Evolutionary conservation across 495 filamentous ascomycete species (phyloP), one percentile per base, ranked within the genome.

Genomic region (Chaetomium cochliodes): DNA sequence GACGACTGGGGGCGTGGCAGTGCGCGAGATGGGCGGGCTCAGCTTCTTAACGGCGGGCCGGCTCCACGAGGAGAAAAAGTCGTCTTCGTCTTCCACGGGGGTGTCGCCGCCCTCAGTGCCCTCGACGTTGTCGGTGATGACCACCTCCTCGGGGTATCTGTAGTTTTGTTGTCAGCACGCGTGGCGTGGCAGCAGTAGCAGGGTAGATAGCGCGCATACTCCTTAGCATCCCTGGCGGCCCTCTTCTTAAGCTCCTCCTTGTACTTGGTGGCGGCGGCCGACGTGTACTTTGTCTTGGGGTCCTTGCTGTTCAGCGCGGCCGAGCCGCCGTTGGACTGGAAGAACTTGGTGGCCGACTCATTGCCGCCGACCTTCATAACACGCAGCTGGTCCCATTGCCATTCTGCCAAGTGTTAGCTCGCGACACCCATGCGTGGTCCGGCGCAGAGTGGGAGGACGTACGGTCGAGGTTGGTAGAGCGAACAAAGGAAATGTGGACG

Each of bases 11-110:
- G 92, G 92, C 5, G 94, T 98, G 41, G 88, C 88, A 42, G 92
- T 94, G 72, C 94, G 89, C 39, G 93, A 97, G 37, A 93, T 86
- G 30, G 94, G 94, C 65, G 96, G 94, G 69, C 90, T 96, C 11
- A 93, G 96, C 62, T 93, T 90, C 81, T 98, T 98, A 80, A 98
- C 96, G 5, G 92, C 85, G 4, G 94, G 94, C 78, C 97, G 96
- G 74, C 98, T 96, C 93, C 93, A 98, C 0, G 92, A 96, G 11
- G 93, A 96, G 81, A 98, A 98, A 84, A 98, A 98, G 75, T 98
- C 93, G 67, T 96, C 92, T 11, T 90, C 92, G 64, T 98, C 93
- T 58, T 84, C 87, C 51, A 88, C 82, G 46, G 91, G 90, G 22
- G 92, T 92, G 70, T 79, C 82, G 1, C 87, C 86, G 33, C 55